Conservation (phyloP, 1,139 yeast species). For the Keqinozyma sinolaborantium region DNA sequence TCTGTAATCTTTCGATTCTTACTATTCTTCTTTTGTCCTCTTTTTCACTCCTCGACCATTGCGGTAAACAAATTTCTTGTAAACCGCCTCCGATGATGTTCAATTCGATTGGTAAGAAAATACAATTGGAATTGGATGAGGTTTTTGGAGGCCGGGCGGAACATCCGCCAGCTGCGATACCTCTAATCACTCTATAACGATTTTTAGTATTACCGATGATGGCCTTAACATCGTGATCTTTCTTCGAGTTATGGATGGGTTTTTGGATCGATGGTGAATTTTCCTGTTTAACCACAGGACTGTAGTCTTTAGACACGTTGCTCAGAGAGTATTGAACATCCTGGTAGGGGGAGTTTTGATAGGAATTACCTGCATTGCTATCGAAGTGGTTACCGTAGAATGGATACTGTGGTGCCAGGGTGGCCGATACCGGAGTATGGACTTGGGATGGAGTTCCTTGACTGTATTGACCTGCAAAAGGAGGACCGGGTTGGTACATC, state of each 20-base stretch:
- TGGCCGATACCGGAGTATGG: no score
- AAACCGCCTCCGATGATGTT: conserved; percentile 41
- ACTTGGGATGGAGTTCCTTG: no score
- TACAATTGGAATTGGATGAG: conserved; percentile 25
- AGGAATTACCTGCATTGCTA: background rate
- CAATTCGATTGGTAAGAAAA: conserved; percentile 45
- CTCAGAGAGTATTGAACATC: background rate
- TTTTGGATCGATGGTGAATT: background rate
- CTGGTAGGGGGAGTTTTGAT: background rate
- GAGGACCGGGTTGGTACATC: background rate
- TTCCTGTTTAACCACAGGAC: background rate
- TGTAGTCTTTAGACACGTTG: background rate
- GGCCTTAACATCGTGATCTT: conserved; percentile 11
- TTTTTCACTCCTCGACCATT: conserved; percentile 46
- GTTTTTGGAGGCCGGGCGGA: conserved; percentile 54
- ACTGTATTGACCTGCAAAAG: background rate
- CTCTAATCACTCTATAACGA: conserved; percentile 46
- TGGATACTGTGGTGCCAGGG: no score
- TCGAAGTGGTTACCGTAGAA: no score
- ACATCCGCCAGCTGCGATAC: conserved; percentile 58
- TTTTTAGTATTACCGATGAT: conserved; percentile 9
- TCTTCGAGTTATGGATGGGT: conserved; percentile 2
- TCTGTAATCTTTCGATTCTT: conserved; percentile 52
- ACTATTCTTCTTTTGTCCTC: conserved; percentile 54
- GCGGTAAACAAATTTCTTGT: conserved; percentile 46